A percentile compares a stretch with the other conserved stretches of the same genome.
These are phyloP conservation scores for Cordyceps pruinosa DNA, from an alignment of 2,329 filamentous ascomycete species.

Conservation along the genomic window DNA sequence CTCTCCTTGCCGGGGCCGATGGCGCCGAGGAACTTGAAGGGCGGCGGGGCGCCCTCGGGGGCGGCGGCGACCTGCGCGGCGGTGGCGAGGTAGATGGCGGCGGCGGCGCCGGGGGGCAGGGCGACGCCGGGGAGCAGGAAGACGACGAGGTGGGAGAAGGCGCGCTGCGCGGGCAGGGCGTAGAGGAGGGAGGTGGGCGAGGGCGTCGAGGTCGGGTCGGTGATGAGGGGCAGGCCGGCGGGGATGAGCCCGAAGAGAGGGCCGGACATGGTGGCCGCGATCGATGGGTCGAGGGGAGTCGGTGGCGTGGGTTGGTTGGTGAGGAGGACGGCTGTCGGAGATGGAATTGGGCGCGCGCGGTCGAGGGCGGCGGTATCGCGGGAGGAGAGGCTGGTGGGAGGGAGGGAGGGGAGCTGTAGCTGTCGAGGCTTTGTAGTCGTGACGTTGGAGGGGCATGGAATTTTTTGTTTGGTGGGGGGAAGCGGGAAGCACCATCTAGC, in stretches of 20 bases:
- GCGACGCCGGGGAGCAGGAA: constrained; percentile 75
- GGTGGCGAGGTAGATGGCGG: constrained; percentile 79
- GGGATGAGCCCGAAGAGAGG: constrained; percentile 55
- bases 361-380: not conserved
- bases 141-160: constrained; percentile 78
- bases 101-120: constrained; percentile 70
- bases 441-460: too few species aligned
- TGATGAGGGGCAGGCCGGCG: constrained; percentile 52
- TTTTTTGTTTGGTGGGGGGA: too few species aligned
- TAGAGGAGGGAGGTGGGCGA: constrained; percentile 52
- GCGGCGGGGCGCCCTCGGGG: constrained; percentile 26
- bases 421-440: too few species aligned
- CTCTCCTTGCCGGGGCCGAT: constrained; percentile 87
- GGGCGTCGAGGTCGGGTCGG: constrained; percentile 44
- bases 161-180: constrained; percentile 36
- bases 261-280: constrained; percentile 30
- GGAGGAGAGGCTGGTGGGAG: too few species aligned
- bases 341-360: not conserved
- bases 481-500: too few species aligned
- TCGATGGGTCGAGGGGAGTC: not conserved
- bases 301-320: not conserved
- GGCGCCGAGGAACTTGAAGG: constrained; percentile 81
- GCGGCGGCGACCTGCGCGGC: constrained; percentile 32
- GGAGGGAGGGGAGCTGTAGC: too few species aligned
- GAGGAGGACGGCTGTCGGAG: not conserved